Evolutionary conservation across 495 filamentous ascomycete species (phyloP).

Genomic region (Penicillium desertorum): DNA sequence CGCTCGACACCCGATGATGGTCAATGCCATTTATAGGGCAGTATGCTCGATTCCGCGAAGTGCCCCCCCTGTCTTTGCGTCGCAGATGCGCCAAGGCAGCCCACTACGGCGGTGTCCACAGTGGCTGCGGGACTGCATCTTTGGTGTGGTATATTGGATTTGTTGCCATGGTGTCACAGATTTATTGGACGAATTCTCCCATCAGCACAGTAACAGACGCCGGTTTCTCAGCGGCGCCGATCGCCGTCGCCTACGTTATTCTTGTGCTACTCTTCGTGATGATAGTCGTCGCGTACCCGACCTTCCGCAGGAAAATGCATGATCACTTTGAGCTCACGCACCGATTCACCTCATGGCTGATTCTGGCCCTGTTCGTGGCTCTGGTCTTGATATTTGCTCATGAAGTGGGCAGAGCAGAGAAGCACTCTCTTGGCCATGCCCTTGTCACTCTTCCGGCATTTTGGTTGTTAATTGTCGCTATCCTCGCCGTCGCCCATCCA

Average conservation of each 20-base stretch:
- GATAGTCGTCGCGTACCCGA: constrained; percentile 45
- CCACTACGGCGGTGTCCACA: constrained; percentile 69
- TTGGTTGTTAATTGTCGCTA: constrained; percentile 65
- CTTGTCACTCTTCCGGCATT: constrained; percentile 60
- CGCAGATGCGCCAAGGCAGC: constrained; percentile 64
- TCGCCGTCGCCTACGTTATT: constrained; percentile 23
- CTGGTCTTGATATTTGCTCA: constrained; percentile 29
- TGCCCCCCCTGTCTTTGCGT: constrained; percentile 59
- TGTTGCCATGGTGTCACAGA: constrained; percentile 41
- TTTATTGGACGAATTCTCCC: constrained; percentile 25
- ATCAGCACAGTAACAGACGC: constrained; percentile 16
- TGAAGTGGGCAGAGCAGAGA: constrained; percentile 28
- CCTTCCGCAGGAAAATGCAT: constrained; percentile 54
- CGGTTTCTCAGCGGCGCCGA: constrained; percentile 20
- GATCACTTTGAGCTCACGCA: constrained; percentile 68
- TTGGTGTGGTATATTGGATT: constrained; percentile 63
- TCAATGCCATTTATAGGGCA: constrained; percentile 63
- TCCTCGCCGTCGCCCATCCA: constrained; percentile 60
- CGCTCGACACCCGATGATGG: constrained; percentile 65
- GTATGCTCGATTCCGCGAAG: constrained; percentile 53
- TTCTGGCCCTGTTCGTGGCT: constrained; percentile 60
- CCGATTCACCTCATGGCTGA: constrained; percentile 64
- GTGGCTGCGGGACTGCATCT: constrained; percentile 60
- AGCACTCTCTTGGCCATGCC: constrained; percentile 21
- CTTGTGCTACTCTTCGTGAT: constrained; percentile 34